These are phyloP conservation scores for Crithidia thermophila DNA, from an alignment of 208 protist genomes.

Conservation along the genomic window DNA sequence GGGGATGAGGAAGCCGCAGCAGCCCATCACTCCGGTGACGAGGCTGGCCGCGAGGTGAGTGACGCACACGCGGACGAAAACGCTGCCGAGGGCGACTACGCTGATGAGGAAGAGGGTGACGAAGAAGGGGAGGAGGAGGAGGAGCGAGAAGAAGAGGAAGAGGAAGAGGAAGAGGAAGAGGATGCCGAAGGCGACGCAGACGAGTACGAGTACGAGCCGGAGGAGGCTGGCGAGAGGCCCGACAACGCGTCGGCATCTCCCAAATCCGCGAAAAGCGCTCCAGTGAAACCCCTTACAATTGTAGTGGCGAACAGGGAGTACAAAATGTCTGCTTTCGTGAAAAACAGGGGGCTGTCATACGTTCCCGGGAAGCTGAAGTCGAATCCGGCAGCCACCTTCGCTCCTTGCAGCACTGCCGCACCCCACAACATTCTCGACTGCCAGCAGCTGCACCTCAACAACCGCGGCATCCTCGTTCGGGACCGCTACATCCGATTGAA, in stretches of 20 bases:
- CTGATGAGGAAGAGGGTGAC: slow-evolving; percentile 25
- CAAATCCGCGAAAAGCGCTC: not conserved
- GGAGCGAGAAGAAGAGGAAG: slow-evolving; percentile 32
- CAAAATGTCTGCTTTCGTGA: slow-evolving; percentile 50
- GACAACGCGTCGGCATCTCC: not conserved
- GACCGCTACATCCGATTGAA: slow-evolving; percentile 77
- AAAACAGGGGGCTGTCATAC: slow-evolving; percentile 56
- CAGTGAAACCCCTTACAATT: slow-evolving; percentile 15
- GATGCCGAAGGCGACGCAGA: slow-evolving; percentile 12
- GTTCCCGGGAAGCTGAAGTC: slow-evolving; percentile 44
- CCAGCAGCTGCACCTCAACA: slow-evolving; percentile 60
- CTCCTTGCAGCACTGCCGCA: slow-evolving; percentile 33
- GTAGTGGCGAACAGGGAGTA: slow-evolving; percentile 50
- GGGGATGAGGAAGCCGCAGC: too few relatives aligned
- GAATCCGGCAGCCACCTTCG: slow-evolving; percentile 63
- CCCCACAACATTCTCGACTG: slow-evolving; percentile 73
- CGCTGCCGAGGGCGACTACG: slow-evolving; percentile 15
- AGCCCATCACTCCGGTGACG: too few relatives aligned
- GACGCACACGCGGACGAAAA: not conserved
- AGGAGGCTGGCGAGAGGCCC: slow-evolving; percentile 6
- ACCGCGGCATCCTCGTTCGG: slow-evolving; percentile 60
- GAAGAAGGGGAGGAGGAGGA: slow-evolving; percentile 29
- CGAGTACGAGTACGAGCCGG: slow-evolving; percentile 40
- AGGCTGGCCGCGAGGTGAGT: too few relatives aligned
- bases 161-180: slow-evolving; percentile 26